Base-by-base conservation (phyloP, 306 rosid genomes). In the Quercus ilex region DNA sequence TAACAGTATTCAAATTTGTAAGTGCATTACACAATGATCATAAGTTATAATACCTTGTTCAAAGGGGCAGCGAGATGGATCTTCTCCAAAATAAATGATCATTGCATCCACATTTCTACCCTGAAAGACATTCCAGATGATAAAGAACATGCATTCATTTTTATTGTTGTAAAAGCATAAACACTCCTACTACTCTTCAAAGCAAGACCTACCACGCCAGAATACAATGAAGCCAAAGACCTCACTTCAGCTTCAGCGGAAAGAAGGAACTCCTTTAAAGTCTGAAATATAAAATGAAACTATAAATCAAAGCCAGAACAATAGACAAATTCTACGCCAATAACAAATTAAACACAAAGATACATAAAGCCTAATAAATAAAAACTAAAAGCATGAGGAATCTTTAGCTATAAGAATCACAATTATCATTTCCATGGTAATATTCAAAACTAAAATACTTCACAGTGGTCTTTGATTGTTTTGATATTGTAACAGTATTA, bases 41-140 rank as follows among this genome's bases (percentile, higher is more conserved):
- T n/a, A 25, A 23, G 72, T 67, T 67, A 35, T 20, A 75, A 69
- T 68, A 94, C 98, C 97, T 90, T 94, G 98, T 87, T 94, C 97
- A 82, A 92, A 91, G 23, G 91, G 84, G 89, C 97, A 94, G 72
- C 93, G 90, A 78, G 97, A 75, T 23, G 97, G 97, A 83, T 94
- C 98, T 85, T 94, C 98, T 55, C 98, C 97, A 78, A 94, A 94
- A 80, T 94, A 94, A 85, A 94, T 86, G 82, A 94, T 91, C 92
- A 92, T 79, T 0, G 88, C 81, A 69, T 94, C 98, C 83, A 91
- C 97, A 30, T 83, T 92, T 84, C 91, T 94, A 77, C 98, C 97
- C 98, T 94, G 90, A 43, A 65, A 73, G 83, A 74, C 25, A 73
- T 56, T 76, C 85, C 77, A 19, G 19, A 69, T 79, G 72, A 85